Conservation (phyloP, 139 green algal genomes). For the Volvox africanus region DNA sequence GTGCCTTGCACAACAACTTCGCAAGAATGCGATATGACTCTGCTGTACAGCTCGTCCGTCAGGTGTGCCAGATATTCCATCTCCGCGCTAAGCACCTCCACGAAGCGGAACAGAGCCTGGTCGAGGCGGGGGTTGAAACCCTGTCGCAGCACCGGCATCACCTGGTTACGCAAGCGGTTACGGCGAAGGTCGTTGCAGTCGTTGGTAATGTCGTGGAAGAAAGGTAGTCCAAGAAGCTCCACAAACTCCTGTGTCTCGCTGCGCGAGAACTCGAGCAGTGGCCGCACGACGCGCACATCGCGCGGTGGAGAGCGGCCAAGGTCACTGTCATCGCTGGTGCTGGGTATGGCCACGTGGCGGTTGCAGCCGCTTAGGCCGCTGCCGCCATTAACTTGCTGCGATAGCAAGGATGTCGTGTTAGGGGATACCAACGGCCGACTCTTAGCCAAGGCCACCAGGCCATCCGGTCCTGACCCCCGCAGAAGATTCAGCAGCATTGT, state of each 20-base stretch:
- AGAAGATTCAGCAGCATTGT: constrained; percentile 67
- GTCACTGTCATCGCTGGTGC: neutral
- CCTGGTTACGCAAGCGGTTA: constrained; percentile 55
- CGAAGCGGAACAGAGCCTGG: constrained; percentile 44
- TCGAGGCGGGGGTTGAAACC: constrained; percentile 56
- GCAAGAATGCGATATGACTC: neutral
- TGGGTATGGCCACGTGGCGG: neutral
- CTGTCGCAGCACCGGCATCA: constrained; percentile 50
- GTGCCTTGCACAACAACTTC: too few relatives aligned
- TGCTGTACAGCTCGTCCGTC: neutral
- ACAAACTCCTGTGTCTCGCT: constrained; percentile 49
- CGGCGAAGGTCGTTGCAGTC: constrained; percentile 48
- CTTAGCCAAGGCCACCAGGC: constrained; percentile 40
- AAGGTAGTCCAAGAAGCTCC: neutral
- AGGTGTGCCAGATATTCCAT: neutral
- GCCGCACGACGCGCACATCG: constrained; percentile 46
- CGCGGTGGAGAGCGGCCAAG: neutral
- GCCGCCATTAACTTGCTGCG: neutral
- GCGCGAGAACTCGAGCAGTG: constrained; percentile 56
- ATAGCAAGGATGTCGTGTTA: neutral
- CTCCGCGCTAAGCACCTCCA: constrained; percentile 48
- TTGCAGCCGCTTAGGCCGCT: neutral
- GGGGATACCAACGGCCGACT: neutral
- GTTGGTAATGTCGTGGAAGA: constrained; percentile 68
- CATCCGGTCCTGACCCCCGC: constrained; percentile 46